Conservation (phyloP, 2,329 filamentous ascomycete genomes). For the Botrytis fragariae region DNA sequence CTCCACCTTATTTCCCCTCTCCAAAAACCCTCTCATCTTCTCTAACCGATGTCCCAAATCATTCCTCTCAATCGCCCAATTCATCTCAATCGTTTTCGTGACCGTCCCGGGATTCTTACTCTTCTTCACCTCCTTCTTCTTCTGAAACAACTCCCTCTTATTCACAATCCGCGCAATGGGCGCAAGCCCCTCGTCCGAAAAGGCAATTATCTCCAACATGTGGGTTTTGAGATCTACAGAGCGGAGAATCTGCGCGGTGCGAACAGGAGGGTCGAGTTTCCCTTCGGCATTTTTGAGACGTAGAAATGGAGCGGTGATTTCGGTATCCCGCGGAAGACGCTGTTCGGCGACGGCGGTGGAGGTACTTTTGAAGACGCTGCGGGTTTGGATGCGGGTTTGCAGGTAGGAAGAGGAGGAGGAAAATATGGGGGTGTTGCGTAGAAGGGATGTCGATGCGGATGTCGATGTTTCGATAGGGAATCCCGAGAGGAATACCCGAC, state of each 20-base stretch:
- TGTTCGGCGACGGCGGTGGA: conserved; percentile 21
- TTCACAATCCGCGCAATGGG: conserved; percentile 72
- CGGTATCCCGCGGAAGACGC: conserved; percentile 45
- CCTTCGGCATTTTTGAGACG: conserved; percentile 43
- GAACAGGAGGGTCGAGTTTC: conserved; percentile 38
- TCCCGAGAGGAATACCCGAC: conserved; percentile 46
- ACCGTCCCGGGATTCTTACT: conserved; percentile 42
- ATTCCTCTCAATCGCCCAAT: conserved; percentile 78
- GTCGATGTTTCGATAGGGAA: conserved; percentile 34
- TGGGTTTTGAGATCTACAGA: conserved; percentile 49
- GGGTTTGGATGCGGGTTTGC: conserved; percentile 14
- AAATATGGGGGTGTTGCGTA: conserved; percentile 25
- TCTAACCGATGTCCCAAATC: conserved; percentile 72
- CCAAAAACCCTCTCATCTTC: conserved; percentile 66
- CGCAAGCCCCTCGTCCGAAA: conserved; percentile 36
- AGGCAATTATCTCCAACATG: conserved; percentile 50
- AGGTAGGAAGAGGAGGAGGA: background rate
- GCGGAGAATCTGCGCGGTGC: conserved; percentile 42
- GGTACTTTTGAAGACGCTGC: conserved; percentile 17
- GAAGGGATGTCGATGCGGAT: conserved; percentile 28
- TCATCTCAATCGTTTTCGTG: conserved; percentile 79
- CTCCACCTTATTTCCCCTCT: conserved; percentile 73
- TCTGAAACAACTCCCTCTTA: conserved; percentile 51
- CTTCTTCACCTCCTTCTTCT: conserved; percentile 44
- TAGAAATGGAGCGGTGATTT: conserved; percentile 47